Conservation (phyloP, 2,329 filamentous ascomycete genomes). For the Fusarium acutatum region DNA sequence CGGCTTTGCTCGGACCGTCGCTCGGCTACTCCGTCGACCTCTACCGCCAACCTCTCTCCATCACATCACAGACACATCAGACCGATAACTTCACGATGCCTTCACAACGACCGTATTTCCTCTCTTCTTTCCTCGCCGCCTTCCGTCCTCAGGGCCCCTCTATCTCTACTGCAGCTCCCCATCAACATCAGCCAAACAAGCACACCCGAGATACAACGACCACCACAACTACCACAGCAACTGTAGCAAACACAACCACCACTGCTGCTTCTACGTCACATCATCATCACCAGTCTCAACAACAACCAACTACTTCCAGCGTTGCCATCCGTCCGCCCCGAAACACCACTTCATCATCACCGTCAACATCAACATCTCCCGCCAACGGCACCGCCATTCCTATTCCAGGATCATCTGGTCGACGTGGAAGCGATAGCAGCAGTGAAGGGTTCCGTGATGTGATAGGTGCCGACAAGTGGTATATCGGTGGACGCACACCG, state of each 20-base stretch:
- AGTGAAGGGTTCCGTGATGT: conserved; percentile 80
- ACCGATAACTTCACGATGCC: conserved; percentile 49
- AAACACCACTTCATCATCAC: conserved; percentile 28
- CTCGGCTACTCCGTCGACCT: conserved; percentile 5
- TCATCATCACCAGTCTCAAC: conserved; percentile 34
- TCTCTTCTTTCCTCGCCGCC: conserved; percentile 65
- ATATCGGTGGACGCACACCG: conserved; percentile 80
- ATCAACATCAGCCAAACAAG: conserved; percentile 48
- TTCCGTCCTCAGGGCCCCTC: conserved; percentile 57
- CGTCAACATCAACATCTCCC: conserved; percentile 23
- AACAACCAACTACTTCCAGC: conserved; percentile 39
- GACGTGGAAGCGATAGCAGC: conserved; percentile 78
- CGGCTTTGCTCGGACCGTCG: conserved; percentile 17
- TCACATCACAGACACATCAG: neutral
- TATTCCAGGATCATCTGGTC: conserved; percentile 51
- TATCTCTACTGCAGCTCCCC: conserved; percentile 42
- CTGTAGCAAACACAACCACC: conserved; percentile 33
- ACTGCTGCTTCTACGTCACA: conserved; percentile 33
- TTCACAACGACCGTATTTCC: conserved; percentile 64
- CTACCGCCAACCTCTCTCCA: neutral
- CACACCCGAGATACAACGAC: conserved; percentile 45
- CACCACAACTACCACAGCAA: conserved; percentile 26
- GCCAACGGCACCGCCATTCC: conserved; percentile 48
- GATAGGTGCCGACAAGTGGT: conserved; percentile 79
- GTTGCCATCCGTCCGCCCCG: conserved; percentile 45